phyloP scores from a whole-genome alignment of 768 basidiomycete genomes.

The Russula lepida region DNA sequence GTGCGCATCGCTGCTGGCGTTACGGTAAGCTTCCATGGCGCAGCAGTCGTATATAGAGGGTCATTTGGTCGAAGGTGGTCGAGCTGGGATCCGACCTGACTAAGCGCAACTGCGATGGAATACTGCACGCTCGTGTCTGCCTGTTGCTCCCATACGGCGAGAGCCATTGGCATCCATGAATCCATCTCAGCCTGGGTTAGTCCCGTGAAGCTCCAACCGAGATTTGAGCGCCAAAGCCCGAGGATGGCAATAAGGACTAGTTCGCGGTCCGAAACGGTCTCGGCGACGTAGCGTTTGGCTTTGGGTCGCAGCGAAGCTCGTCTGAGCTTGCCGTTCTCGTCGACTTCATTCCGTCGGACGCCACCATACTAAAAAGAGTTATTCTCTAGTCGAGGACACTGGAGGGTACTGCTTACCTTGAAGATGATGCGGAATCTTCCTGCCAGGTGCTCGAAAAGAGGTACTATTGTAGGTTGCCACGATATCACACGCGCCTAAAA shows the following conservation, averaged over 20 bases:
- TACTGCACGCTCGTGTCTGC: slow-evolving; percentile 59
- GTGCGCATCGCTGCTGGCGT: slow-evolving; percentile 33
- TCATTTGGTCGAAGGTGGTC: slow-evolving; percentile 37
- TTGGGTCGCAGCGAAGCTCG: slow-evolving; percentile 51
- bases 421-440: slow-evolving; percentile 48
- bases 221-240: slow-evolving; percentile 55
- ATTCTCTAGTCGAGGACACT: not conserved
- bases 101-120: slow-evolving; percentile 44
- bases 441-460: slow-evolving; percentile 38
- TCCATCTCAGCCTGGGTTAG: slow-evolving; percentile 35
- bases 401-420: slow-evolving; percentile 34
- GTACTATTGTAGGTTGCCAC: slow-evolving; percentile 49
- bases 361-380: slow-evolving; percentile 35
- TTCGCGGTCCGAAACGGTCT: slow-evolving; percentile 60
- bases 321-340: slow-evolving; percentile 46
- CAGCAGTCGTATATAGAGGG: slow-evolving; percentile 30
- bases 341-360: slow-evolving; percentile 52
- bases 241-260: slow-evolving; percentile 62
- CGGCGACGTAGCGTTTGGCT: slow-evolving; percentile 46
- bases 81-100: slow-evolving; percentile 36
- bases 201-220: slow-evolving; percentile 45
- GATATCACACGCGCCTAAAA: slow-evolving; percentile 43
- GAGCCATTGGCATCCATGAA: slow-evolving; percentile 39
- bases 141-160: slow-evolving; percentile 54
- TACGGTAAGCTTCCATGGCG: slow-evolving; percentile 36